Evolutionary conservation across 169 alveolate genomes (phyloP), one percentile per base, ranked within the genome.

Genomic region (Cryptosporidium xiaoi): DNA sequence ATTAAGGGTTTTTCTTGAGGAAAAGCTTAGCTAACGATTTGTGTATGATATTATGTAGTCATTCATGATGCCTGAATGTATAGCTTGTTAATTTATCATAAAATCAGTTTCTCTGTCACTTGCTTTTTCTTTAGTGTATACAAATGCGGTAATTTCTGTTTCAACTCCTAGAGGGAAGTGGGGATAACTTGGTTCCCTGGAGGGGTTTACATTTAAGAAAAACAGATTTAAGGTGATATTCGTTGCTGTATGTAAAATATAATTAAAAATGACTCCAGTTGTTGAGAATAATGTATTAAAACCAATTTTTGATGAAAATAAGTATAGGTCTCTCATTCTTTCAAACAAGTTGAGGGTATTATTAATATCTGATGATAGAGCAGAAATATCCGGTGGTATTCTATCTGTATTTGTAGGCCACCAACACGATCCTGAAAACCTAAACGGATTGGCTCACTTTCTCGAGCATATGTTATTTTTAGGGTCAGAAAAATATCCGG

Each of bases 401-500:
- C 24, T 94, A 36, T 91, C 91, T 15, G 96, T 94, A 15, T 90
- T 91, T 40, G 94, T 93, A 7, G 98, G 98, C 12, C 84, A 91
- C 27, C 83, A 84, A 18, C 69, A 82, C 51, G 98, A 96, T 82
- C 97, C 97, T 24, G 64, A 53, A 20, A 95, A 93, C 40, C 66
- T 93, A 29, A 94, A 91, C 33, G 99, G 99, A 4, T 90, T 96
- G 60, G 98, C 98, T 46, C 99, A 97, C 91, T 95, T 94, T 93
- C 92, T 95, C 60, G 99, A 97, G 83, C 99, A 97, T 83, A 95
- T 96, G 97, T 83, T 95, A 34, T 95, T 95, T 90, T 91, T 97
- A 94, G 99, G 94, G 7, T 90, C 96, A 13, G 85, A 93, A 65
- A 95, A 92, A 89, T 93, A 92, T 69, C 96, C 96, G 15, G 90